Evolutionary conservation across 2,329 filamentous ascomycete species (phyloP).

Genomic region (Penicillium thymicola): DNA sequence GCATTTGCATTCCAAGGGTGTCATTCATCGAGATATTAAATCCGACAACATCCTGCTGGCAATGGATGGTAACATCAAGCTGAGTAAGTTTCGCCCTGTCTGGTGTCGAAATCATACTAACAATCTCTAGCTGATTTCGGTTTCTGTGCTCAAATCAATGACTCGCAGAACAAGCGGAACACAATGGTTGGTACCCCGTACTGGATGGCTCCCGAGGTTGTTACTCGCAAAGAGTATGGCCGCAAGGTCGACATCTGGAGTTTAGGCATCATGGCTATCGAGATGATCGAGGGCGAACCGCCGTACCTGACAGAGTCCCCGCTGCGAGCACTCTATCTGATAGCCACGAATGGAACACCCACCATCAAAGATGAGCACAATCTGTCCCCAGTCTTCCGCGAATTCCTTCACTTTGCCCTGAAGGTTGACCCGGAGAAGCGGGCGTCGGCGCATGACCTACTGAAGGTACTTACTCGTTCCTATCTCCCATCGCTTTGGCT

Average conservation of each 20-base stretch:
- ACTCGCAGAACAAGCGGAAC: conserved; percentile 92
- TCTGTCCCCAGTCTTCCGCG: conserved; percentile 75
- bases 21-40: conserved; percentile 98
- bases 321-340: conserved; percentile 86
- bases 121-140: conserved; percentile 77
- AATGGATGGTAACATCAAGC: conserved; percentile 92
- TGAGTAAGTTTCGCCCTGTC: conserved; percentile 62
- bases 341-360: conserved; percentile 94
- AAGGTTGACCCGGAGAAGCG: conserved; percentile 97
- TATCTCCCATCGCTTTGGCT: neutral
- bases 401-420: conserved; percentile 88
- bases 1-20: conserved; percentile 93
- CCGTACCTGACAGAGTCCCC: conserved; percentile 96
- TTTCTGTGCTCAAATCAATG: conserved; percentile 97
- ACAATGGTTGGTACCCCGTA: conserved; percentile 99
- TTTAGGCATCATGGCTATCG: conserved; percentile 97
- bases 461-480: conserved; percentile 61
- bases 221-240: conserved; percentile 95
- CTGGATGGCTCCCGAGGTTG: conserved; percentile 99
- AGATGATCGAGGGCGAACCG: conserved; percentile 99
- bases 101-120: conserved; percentile 20
- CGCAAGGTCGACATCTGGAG: conserved; percentile 99
- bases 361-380: conserved; percentile 89
- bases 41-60: conserved; percentile 96
- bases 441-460: conserved; percentile 87